Evolutionary conservation across 2,329 filamentous ascomycete species (phyloP).

Genomic region (Penicillium sp.): DNA sequence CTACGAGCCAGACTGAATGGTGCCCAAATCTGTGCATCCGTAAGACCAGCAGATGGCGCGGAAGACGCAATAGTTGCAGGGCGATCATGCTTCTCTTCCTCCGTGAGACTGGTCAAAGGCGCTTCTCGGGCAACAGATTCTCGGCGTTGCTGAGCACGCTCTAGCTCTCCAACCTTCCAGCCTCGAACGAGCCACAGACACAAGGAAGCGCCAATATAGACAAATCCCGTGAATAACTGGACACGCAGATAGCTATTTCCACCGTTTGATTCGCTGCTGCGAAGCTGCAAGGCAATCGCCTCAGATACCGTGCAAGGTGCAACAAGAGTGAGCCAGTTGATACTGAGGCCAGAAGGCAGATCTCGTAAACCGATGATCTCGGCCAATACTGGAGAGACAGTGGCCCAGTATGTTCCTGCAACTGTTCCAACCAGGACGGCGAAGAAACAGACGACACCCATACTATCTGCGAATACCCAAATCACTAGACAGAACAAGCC

Average conservation of each 20-base stretch:
- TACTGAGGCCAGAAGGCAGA: constrained; percentile 60
- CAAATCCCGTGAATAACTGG: constrained; percentile 63
- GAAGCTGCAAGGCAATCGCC: constrained; percentile 65
- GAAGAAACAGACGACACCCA: constrained; percentile 64
- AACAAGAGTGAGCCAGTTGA: constrained; percentile 64
- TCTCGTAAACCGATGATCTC: constrained; percentile 66
- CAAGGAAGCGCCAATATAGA: constrained; percentile 61
- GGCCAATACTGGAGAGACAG: constrained; percentile 62
- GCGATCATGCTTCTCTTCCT: constrained; percentile 14
- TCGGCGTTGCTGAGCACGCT: constrained; percentile 14
- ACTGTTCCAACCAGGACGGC: constrained; percentile 62
- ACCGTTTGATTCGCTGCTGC: constrained; percentile 38
- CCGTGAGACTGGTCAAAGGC: constrained; percentile 19
- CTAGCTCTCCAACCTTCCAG: constrained; percentile 45
- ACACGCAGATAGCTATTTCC: constrained; percentile 43
- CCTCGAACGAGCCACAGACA: constrained; percentile 49
- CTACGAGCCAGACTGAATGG: constrained; percentile 31
- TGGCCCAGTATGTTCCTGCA: constrained; percentile 64
- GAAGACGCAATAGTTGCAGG: constrained; percentile 8
- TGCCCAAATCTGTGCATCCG: constrained; percentile 29
- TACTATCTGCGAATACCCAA: constrained; percentile 64
- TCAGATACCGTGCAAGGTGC: constrained; percentile 53
- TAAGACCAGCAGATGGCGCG: neutral
- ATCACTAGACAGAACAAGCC: constrained; percentile 64
- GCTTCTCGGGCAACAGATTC: constrained; percentile 12